These are phyloP conservation scores for Hymenoscyphus repandus DNA, from an alignment of 2,329 filamentous ascomycete genomes.

Conservation along the genomic window DNA sequence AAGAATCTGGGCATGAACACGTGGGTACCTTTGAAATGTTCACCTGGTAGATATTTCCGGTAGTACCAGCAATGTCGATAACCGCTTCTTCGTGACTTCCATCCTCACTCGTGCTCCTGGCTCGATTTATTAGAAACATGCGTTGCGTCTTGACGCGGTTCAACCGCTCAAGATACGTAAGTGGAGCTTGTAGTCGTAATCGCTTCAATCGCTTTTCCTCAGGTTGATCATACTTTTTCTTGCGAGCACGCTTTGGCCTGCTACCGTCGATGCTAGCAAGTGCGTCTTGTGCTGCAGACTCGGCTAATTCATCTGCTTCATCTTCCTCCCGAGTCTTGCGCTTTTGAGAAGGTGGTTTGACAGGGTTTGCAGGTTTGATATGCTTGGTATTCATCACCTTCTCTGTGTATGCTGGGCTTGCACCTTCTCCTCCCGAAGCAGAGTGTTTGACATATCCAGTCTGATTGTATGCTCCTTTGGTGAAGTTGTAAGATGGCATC, in stretches of 20 bases:
- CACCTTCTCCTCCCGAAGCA: neutral
- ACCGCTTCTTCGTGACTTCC: conserved; percentile 40
- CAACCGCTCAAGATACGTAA: conserved; percentile 41
- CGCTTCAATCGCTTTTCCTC: conserved; percentile 37
- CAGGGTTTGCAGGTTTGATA: conserved; percentile 1
- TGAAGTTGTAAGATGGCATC: neutral
- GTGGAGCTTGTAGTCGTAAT: conserved; percentile 39
- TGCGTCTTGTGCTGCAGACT: conserved; percentile 6
- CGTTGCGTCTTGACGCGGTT: conserved; percentile 45
- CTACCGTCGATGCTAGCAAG: conserved; percentile 6
- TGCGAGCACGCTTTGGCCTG: conserved; percentile 15
- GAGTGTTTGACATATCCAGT: neutral
- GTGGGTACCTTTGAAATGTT: conserved; percentile 45
- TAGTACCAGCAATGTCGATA: conserved; percentile 53
- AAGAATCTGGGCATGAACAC: conserved; percentile 50
- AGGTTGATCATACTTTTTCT: conserved; percentile 12
- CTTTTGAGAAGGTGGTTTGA: conserved; percentile 11
- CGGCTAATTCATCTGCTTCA: conserved; percentile 8
- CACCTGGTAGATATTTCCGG: conserved; percentile 58
- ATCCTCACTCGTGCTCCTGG: conserved; percentile 29
- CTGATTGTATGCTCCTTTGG: neutral
- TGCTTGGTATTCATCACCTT: conserved; percentile 5
- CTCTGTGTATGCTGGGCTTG: conserved; percentile 6
- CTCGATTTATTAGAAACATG: conserved; percentile 52
- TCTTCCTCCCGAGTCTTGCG: conserved; percentile 11